Evolutionary conservation across 352 stramenopile species (phyloP).

Genomic region (Saprolegnia parasitica): DNA sequence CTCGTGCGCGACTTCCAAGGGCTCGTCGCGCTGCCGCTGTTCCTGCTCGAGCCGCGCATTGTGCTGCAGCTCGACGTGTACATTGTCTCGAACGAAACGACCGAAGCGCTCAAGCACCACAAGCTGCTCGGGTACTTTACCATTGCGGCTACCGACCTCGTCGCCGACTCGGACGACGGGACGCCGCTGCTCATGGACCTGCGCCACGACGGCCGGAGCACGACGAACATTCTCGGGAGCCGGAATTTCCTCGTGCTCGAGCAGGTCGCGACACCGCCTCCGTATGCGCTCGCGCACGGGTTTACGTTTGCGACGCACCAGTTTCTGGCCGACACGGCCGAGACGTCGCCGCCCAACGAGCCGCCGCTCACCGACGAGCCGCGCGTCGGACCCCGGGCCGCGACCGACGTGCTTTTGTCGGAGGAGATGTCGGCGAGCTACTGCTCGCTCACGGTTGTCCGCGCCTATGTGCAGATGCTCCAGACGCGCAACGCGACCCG

Average conservation of each 20-base stretch:
- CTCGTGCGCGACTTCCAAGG: constrained; percentile 75
- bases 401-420: constrained; percentile 57
- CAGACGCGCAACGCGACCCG: constrained; percentile 59
- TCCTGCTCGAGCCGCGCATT: constrained; percentile 36
- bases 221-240: constrained; percentile 4
- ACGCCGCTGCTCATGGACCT: constrained; percentile 24
- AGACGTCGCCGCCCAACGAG: constrained; percentile 34
- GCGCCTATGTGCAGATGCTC: constrained; percentile 73
- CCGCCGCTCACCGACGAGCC: background rate
- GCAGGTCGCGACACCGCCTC: constrained; percentile 57
- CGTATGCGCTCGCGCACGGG: constrained; percentile 63
- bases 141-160: constrained; percentile 15
- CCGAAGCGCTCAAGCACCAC: constrained; percentile 52
- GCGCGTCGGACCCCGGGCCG: background rate
- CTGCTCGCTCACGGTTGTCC: constrained; percentile 72
- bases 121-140: constrained; percentile 52
- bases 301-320: constrained; percentile 77
- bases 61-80: constrained; percentile 82
- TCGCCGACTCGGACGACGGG: constrained; percentile 26
- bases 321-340: constrained; percentile 70
- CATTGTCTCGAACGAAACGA: constrained; percentile 49
- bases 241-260: constrained; percentile 68
- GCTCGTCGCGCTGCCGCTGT: constrained; percentile 59
- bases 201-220: background rate
- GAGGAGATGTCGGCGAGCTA: constrained; percentile 79